A percentile compares a stretch with the other conserved stretches of the same genome.
Evolutionary conservation across 495 filamentous ascomycete genomes (phyloP).

Genomic region (Stereocaulon alpinum): DNA sequence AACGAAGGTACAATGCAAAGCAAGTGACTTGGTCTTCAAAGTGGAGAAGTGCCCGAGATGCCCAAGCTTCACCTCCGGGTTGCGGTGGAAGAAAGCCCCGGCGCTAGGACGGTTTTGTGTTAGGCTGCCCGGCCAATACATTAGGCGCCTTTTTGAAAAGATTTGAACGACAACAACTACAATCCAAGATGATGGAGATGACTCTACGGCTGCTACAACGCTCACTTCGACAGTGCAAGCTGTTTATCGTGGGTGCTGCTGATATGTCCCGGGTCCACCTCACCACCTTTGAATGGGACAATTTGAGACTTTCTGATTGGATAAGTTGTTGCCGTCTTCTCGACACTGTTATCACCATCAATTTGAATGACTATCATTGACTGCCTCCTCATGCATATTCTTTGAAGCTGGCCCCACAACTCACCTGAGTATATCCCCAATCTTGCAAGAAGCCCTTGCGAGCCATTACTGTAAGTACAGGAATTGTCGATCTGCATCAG

Average conservation of each 20-base stretch:
- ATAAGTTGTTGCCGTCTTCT: constrained; percentile 12
- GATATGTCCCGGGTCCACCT: constrained; percentile 35
- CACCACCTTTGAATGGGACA: constrained; percentile 37
- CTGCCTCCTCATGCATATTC: not conserved
- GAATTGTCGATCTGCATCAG: not conserved
- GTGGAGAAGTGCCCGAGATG: not conserved
- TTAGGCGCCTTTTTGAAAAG: not conserved
- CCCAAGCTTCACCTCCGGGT: not conserved
- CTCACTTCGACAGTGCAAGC: constrained; percentile 27
- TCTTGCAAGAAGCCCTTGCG: no score
- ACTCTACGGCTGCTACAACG: constrained; percentile 31
- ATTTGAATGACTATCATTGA: not conserved
- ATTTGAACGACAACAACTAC: constrained; percentile 32
- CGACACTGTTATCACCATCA: not conserved
- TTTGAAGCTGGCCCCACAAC: no score
- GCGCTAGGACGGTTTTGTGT: not conserved
- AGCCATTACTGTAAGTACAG: no score
- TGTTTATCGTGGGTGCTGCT: constrained; percentile 35
- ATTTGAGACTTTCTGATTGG: constrained; percentile 40
- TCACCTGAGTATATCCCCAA: no score
- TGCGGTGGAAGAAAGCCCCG: not conserved
- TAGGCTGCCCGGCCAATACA: not conserved
- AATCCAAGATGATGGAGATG: constrained; percentile 39
- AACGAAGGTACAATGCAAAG: not conserved
- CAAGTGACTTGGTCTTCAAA: not conserved